phyloP scores from a whole-genome alignment of 192 early-diverging fungal genomes.

The Haplosporangium gracile region DNA sequence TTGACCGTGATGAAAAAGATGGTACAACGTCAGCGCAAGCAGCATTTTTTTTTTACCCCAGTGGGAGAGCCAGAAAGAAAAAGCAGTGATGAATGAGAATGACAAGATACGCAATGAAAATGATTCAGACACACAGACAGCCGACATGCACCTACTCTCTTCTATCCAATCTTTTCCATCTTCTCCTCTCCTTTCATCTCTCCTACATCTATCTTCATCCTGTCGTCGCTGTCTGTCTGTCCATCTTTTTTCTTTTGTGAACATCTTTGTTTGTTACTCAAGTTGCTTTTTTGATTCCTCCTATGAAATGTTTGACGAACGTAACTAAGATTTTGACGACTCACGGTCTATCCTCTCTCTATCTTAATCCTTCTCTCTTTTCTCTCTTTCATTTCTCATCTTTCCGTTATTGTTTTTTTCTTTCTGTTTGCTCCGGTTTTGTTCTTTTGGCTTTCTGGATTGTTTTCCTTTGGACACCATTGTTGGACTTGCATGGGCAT shows the following conservation, averaged over 20 bases:
- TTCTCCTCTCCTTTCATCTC: neutral
- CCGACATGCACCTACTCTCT: neutral
- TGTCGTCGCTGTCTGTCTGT: slow-evolving; percentile 15
- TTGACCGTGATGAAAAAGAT: slow-evolving; percentile 59
- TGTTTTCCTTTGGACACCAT: neutral
- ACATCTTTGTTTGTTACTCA: slow-evolving; percentile 26
- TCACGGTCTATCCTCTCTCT: slow-evolving; percentile 43
- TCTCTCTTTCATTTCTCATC: neutral
- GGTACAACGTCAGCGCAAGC: slow-evolving; percentile 56
- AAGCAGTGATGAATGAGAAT: slow-evolving; percentile 47
- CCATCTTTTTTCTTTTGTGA: slow-evolving; percentile 1
- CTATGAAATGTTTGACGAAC: slow-evolving; percentile 55
- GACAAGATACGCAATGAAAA: slow-evolving; percentile 1
- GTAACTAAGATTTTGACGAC: slow-evolving; percentile 58
- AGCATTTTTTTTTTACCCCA: slow-evolving; percentile 40
- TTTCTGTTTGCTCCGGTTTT: neutral
- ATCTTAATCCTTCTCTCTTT: slow-evolving; percentile 8
- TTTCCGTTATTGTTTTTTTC: neutral
- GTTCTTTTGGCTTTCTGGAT: neutral
- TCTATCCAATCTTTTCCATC: neutral
- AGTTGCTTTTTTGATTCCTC: slow-evolving; percentile 60
- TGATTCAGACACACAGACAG: slow-evolving; percentile 15
- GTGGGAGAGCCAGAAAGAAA: slow-evolving; percentile 56
- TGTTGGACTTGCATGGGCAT: neutral
- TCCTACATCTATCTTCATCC: neutral